phyloP scores from a whole-genome alignment of 73 alveolate species.

The Tetrahymena elliotti region DNA sequence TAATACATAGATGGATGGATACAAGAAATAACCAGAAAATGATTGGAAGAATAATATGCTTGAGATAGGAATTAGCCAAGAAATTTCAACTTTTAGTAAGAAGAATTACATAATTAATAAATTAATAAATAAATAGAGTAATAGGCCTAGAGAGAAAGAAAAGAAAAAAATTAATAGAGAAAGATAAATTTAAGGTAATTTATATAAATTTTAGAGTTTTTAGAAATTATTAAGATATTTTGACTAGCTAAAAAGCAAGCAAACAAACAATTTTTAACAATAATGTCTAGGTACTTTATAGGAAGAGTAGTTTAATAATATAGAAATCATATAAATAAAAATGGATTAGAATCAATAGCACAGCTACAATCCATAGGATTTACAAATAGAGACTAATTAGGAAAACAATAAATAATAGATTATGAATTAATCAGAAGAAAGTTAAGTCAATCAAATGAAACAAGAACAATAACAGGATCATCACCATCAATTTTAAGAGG shows the following conservation, averaged over 20 bases:
- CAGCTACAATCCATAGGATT: neutral
- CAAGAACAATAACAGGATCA: neutral
- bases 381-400: neutral
- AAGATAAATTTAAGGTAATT: neutral
- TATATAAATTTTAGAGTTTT: neutral
- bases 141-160: neutral
- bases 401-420: neutral
- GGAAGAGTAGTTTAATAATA: neutral
- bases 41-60: neutral
- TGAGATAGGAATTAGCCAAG: neutral
- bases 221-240: neutral
- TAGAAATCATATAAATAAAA: neutral
- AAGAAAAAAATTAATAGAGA: neutral
- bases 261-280: neutral
- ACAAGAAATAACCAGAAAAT: neutral
- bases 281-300: neutral
- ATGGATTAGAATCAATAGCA: neutral
- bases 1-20: neutral
- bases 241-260: neutral
- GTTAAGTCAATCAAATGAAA: neutral
- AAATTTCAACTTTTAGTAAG: neutral
- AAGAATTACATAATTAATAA: neutral
- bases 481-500: neutral
- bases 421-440: neutral
- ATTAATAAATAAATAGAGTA: neutral